Evolutionary conservation across 2,329 filamentous ascomycete species (phyloP).

Genomic region (Penicillium sumatraense): DNA sequence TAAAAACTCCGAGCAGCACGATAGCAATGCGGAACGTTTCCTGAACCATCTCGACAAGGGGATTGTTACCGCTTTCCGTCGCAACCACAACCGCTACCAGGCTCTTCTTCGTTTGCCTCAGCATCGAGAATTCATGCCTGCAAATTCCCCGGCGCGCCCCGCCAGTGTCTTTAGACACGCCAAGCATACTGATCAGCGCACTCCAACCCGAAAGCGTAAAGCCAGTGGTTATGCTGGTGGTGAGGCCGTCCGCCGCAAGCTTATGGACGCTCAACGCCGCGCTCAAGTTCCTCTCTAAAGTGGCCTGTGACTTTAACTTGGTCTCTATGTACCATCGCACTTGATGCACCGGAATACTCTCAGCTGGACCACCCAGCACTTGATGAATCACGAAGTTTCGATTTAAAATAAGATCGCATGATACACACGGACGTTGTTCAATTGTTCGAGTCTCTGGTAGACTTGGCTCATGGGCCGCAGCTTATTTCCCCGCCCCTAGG

Average conservation of each 20-base stretch:
- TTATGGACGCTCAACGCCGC: conserved; percentile 48
- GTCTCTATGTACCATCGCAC: not conserved
- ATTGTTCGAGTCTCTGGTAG: conserved; percentile 27
- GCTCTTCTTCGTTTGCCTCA: conserved; percentile 54
- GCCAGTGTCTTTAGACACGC: conserved; percentile 50
- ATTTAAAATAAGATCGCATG: conserved; percentile 25
- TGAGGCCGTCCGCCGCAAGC: conserved; percentile 49
- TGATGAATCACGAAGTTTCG: conserved; percentile 30
- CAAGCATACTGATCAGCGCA: conserved; percentile 44
- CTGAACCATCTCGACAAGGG: conserved; percentile 71
- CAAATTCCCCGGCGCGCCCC: conserved; percentile 47
- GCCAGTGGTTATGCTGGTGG: conserved; percentile 42
- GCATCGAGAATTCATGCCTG: conserved; percentile 50
- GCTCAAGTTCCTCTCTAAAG: conserved; percentile 42
- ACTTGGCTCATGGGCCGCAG: conserved; percentile 15
- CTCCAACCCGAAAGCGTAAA: conserved; percentile 47
- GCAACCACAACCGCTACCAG: conserved; percentile 57
- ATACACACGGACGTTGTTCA: conserved; percentile 29
- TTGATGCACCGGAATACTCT: not conserved
- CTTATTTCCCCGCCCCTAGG: conserved; percentile 5
- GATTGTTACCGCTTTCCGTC: conserved; percentile 78
- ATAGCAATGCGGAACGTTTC: conserved; percentile 54
- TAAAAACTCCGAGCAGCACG: conserved; percentile 31
- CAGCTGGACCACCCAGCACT: not conserved
- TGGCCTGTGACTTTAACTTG: not conserved